Evolutionary conservation across 23 red algal species (phyloP).

Genomic region (Gracilariopsis chorda): DNA sequence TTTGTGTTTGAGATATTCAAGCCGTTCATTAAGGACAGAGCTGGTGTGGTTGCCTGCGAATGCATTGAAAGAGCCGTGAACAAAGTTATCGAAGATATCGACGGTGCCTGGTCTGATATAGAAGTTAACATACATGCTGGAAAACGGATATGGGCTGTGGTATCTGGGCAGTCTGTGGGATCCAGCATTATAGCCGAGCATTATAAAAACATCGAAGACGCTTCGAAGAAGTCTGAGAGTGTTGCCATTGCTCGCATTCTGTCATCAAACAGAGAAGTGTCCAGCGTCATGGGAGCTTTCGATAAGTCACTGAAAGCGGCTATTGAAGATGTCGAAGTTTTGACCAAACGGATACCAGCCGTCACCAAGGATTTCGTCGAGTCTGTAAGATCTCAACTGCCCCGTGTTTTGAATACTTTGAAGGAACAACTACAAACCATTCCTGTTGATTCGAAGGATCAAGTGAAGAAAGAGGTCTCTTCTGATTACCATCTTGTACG

Average conservation of each 20-base stretch:
- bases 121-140: background rate
- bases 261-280: slow-evolving; percentile 19
- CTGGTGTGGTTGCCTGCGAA: slow-evolving; percentile 11
- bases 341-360: slow-evolving; percentile 12
- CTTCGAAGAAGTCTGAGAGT: background rate
- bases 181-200: background rate
- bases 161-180: slow-evolving; percentile 34
- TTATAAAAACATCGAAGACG: background rate
- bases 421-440: slow-evolving; percentile 17
- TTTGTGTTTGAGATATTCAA: slow-evolving; percentile 62
- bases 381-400: slow-evolving; percentile 5
- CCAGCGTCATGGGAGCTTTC: slow-evolving; percentile 20
- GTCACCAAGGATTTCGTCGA: slow-evolving; percentile 10
- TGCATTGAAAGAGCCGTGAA: slow-evolving; percentile 40
- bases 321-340: slow-evolving; percentile 24
- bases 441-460: background rate
- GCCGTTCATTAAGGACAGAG: slow-evolving; percentile 51
- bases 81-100: slow-evolving; percentile 24
- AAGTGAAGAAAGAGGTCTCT: background rate
- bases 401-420: slow-evolving; percentile 21
- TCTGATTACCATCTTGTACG: background rate
- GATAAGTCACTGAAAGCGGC: slow-evolving; percentile 12
- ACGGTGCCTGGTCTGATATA: slow-evolving; percentile 19
- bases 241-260: slow-evolving; percentile 10
- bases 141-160: slow-evolving; percentile 21